Conservation (phyloP, 176 grass and related monocot species). For the Hyparrhenia diplandra region DNA sequence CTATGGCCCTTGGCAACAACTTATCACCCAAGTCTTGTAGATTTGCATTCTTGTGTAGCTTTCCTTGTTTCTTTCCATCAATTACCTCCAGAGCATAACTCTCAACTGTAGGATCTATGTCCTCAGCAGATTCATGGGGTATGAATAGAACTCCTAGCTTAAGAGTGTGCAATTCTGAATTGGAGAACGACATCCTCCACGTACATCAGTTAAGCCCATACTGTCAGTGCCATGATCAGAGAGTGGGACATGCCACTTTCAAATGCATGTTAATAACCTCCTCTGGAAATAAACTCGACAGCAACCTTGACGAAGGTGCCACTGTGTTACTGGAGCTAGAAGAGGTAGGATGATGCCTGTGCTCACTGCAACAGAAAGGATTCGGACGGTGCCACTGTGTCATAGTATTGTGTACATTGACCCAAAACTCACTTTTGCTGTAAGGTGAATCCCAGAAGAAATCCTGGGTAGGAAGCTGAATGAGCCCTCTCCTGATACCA, state of each 20-base stretch:
- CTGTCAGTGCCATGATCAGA: background rate
- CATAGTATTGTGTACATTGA: background rate
- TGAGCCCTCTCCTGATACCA: background rate
- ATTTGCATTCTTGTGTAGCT: background rate
- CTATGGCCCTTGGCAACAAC: background rate
- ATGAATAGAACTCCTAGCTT: background rate
- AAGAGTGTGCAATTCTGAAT: background rate
- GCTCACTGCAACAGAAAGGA: background rate
- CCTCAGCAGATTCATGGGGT: background rate
- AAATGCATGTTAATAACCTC: background rate
- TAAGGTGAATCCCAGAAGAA: background rate
- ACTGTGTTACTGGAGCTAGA: background rate
- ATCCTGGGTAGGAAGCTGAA: background rate
- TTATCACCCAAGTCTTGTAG: background rate
- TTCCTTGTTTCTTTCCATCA: background rate
- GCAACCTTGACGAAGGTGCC: background rate
- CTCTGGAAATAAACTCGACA: background rate
- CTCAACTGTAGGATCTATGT: background rate
- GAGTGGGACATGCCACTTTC: background rate
- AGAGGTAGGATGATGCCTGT: background rate
- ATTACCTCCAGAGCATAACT: constrained; percentile 8
- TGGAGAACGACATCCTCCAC: background rate
- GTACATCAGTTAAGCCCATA: background rate
- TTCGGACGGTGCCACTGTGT: background rate
- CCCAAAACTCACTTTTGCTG: background rate